A percentile compares a stretch with the other conserved stretches of the same genome.
Conservation (phyloP, 1,139 yeast species). For the Hansenula anomala region DNA sequence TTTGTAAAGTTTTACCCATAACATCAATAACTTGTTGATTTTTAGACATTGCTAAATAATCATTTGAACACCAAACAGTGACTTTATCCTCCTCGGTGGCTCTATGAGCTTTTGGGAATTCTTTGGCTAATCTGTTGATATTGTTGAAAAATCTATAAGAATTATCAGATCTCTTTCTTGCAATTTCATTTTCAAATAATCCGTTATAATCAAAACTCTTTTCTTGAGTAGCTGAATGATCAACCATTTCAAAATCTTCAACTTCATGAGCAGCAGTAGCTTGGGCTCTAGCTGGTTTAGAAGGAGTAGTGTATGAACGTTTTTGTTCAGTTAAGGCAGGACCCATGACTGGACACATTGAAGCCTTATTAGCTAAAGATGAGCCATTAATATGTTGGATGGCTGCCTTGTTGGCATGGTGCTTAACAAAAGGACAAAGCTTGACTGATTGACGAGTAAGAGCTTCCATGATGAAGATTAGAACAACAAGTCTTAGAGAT, state of each 20-base stretch:
- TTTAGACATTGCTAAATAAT: slow-evolving; percentile 91
- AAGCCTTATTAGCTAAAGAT: slow-evolving; percentile 57
- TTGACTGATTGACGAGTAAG: slow-evolving; percentile 72
- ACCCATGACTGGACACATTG: slow-evolving; percentile 85
- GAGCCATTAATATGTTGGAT: slow-evolving; percentile 48
- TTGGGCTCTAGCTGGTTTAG: slow-evolving; percentile 48
- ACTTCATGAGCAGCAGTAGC: slow-evolving; percentile 36
- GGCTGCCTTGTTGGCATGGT: slow-evolving; percentile 56
- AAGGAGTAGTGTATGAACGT: slow-evolving; percentile 48
- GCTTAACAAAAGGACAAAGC: slow-evolving; percentile 80
- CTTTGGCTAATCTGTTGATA: slow-evolving; percentile 90
- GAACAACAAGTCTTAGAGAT: too few species aligned
- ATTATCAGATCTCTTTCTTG: slow-evolving; percentile 76
- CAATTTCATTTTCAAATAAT: slow-evolving; percentile 56
- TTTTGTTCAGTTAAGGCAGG: slow-evolving; percentile 49
- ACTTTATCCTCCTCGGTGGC: slow-evolving; percentile 73
- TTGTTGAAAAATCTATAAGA: slow-evolving; percentile 95
- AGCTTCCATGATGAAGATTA: slow-evolving; percentile 57
- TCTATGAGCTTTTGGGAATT: slow-evolving; percentile 91
- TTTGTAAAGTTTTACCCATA: slow-evolving; percentile 78
- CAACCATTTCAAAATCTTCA: slow-evolving; percentile 28
- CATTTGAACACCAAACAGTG: slow-evolving; percentile 98
- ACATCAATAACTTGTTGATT: slow-evolving; percentile 65
- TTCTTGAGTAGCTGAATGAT: slow-evolving; percentile 35
- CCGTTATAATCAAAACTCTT: slow-evolving; percentile 60